Conservation (phyloP, 2,329 filamentous ascomycete genomes). For the Aspergillus fructus region DNA sequence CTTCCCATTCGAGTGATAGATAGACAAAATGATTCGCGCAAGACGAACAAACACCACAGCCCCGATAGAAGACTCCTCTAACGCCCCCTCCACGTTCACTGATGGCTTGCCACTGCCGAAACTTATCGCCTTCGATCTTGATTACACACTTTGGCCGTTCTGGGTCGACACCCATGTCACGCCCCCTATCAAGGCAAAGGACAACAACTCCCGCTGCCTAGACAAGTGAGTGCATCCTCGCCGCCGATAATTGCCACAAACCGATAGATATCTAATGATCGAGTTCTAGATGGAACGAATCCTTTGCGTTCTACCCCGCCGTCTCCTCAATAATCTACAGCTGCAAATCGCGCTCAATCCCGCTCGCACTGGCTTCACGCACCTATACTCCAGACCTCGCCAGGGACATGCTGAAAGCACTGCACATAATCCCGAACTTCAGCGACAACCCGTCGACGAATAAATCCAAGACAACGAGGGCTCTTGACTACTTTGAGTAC, state of each 20-base stretch:
- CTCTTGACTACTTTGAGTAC: conserved; percentile 56
- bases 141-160: conserved; percentile 99
- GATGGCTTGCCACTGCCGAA: conserved; percentile 73
- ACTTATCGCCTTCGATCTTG: conserved; percentile 88
- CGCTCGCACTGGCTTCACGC: conserved; percentile 74
- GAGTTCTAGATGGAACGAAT: conserved; percentile 56
- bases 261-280: conserved; percentile 15
- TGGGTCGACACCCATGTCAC: conserved; percentile 94
- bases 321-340: conserved; percentile 66
- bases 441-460: conserved; percentile 36
- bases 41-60: conserved; percentile 36
- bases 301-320: conserved; percentile 68
- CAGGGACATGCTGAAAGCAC: conserved; percentile 72
- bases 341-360: conserved; percentile 55
- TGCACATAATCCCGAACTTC: conserved; percentile 58
- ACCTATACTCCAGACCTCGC: conserved; percentile 79
- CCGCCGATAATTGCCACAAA: background rate
- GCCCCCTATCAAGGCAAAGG: conserved; percentile 66
- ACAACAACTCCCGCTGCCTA: conserved; percentile 48
- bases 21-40: conserved; percentile 31
- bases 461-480: conserved; percentile 49
- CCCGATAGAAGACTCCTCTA: conserved; percentile 32
- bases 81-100: conserved; percentile 57
- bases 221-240: conserved; percentile 35
- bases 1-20: background rate